Conservation (phyloP, 2,329 filamentous ascomycete genomes). For the Fusarium sp. region DNA sequence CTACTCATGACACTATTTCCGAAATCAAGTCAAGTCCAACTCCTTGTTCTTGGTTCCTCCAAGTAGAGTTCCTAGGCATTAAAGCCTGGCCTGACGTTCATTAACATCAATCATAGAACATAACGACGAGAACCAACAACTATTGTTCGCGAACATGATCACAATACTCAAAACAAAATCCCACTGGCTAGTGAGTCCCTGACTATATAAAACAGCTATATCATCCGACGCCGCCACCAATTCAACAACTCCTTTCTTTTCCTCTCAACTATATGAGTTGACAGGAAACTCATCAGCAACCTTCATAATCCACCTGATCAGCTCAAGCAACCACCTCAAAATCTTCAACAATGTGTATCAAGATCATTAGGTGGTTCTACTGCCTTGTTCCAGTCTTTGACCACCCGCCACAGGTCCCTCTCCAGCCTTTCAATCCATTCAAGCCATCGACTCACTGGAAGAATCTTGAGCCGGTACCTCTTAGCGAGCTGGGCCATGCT, state of each 20-base stretch:
- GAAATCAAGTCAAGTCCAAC: not conserved
- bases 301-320: not conserved
- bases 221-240: not conserved
- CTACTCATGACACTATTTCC: not conserved
- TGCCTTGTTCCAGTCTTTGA: slow-evolving; percentile 6
- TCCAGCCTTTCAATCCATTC: not conserved
- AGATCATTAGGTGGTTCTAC: slow-evolving; percentile 28
- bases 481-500: not conserved
- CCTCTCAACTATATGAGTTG: not conserved
- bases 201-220: not conserved
- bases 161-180: not conserved
- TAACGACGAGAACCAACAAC: not conserved
- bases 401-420: not conserved
- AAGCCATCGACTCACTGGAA: slow-evolving; percentile 2
- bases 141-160: slow-evolving; percentile 1
- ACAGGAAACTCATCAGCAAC: not conserved
- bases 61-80: not conserved
- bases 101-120: slow-evolving; percentile 1
- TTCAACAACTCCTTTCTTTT: not conserved
- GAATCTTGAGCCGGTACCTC: not conserved
- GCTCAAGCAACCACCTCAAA: not conserved
- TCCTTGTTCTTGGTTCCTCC: not conserved
- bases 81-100: not conserved
- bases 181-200: not conserved
- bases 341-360: slow-evolving; percentile 32